Evolutionary conservation across 1,284 basidiomycete species (phyloP), one percentile per base, ranked within the genome.

Genomic region (Puccinia triticina): DNA sequence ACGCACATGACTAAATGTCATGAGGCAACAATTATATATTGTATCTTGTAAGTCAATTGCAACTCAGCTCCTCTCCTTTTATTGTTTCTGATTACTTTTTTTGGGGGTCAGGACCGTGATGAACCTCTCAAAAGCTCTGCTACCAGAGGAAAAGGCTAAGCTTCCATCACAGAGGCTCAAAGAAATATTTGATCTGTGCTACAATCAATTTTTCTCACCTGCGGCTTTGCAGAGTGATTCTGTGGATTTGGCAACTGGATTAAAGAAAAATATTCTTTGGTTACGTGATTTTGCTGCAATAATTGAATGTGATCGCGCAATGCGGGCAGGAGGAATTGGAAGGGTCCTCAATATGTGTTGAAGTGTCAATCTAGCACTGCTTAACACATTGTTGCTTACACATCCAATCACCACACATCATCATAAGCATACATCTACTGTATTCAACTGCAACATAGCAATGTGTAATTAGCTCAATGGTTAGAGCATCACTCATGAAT

Each of bases 141-240:
- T 69, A 11, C 67, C 67, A n/a, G 37, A 43, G 40, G 67, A 69
- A 23, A 43, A 43, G 23, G 23, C 11, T 1, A 12, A 2, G 16
- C 1, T 69, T 10, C 23, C 67, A 5, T 43, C 40, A n/a, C 12
- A 46, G 23, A 11, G 37, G 14, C 4, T 23, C 43, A 71, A 29
- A 1, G 2, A 29, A 10, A 48, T 71, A 10, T 14, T 48, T 29
- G 37, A 71, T 23, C 12, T 7, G 21, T 69, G 43, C 43, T 71
- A 71, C n/a, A 29, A 50, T 48, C n/a, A 69, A 12, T 69, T 46
- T 46, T 43, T 48, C 21, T 69, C 40, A n/a, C 64, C 64, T 10
- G 8, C 12, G 3, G 40, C 29, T 7, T 11, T 40, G 2, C 32
- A 8, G 34, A 37, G 40, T 21, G 64, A 32, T 21, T 67, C 64